A percentile compares a stretch with the other conserved stretches of the same genome.
Evolutionary conservation across 2,329 filamentous ascomycete genomes (phyloP).

Genomic region (Cryphonectria naterciae): DNA sequence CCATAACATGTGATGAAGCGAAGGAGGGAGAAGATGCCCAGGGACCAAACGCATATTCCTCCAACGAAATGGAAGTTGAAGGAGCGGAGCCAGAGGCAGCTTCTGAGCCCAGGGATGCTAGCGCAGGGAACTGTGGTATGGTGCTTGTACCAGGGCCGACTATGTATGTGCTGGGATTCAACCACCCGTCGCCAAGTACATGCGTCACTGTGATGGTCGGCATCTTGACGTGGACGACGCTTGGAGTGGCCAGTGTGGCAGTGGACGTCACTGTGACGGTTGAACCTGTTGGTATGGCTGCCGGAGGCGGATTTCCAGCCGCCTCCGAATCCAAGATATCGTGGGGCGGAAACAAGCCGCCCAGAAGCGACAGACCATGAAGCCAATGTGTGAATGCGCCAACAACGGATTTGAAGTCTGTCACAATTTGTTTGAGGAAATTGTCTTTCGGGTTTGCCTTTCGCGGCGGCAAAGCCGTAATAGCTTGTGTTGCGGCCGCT

Average conservation of each 20-base stretch:
- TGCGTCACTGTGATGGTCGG: conserved; percentile 28
- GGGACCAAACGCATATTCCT: not conserved
- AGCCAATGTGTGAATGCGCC: conserved; percentile 26
- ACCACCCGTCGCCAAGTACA: conserved; percentile 29
- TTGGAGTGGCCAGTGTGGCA: conserved; percentile 10
- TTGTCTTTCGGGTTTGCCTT: conserved; percentile 28
- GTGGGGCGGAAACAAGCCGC: conserved; percentile 10
- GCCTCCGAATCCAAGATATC: conserved; percentile 22
- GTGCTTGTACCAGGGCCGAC: conserved; percentile 22
- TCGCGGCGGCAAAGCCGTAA: conserved; percentile 20
- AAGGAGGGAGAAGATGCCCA: not conserved
- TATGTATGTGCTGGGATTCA: conserved; percentile 25
- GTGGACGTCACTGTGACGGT: conserved; percentile 11
- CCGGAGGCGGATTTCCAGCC: conserved; percentile 1
- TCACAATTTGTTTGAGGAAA: conserved; percentile 28
- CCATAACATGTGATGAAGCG: conserved; percentile 17
- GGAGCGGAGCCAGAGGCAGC: not conserved
- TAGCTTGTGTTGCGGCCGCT: conserved; percentile 22
- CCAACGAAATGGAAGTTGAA: not conserved
- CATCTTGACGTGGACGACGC: conserved; percentile 3
- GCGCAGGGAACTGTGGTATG: conserved; percentile 8
- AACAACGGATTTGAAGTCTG: conserved; percentile 19
- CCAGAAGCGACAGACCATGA: conserved; percentile 17
- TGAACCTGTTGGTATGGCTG: not conserved
- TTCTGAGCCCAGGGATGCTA: not conserved